A percentile compares a stretch with the other conserved stretches of the same genome.
These are phyloP conservation scores for Akebia trifoliata DNA, from an alignment of 164 flowering plant species.

Conservation along the genomic window DNA sequence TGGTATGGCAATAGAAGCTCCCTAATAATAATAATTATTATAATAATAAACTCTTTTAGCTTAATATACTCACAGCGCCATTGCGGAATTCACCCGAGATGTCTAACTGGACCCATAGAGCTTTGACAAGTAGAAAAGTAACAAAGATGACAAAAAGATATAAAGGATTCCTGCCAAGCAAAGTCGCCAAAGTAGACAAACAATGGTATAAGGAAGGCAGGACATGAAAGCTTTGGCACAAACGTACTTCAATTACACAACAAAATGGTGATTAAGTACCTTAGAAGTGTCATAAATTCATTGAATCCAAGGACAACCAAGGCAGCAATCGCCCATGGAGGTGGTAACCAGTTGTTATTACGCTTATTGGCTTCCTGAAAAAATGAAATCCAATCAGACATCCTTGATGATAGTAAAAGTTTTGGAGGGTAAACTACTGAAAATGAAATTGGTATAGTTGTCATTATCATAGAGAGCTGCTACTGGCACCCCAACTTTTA, in stretches of 20 bases:
- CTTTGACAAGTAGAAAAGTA: constrained; percentile 38
- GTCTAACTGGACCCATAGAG: constrained; percentile 71
- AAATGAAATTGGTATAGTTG: too few species aligned
- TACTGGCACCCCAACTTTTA: too few species aligned
- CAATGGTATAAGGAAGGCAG: neutral
- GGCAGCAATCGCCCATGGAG: constrained; percentile 77
- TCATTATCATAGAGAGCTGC: too few species aligned
- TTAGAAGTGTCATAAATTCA: constrained; percentile 62
- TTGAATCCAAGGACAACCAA: constrained; percentile 68
- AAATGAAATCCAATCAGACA: neutral
- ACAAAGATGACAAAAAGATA: constrained; percentile 48
- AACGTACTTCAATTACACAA: neutral
- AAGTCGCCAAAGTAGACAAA: neutral
- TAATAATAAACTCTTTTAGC: neutral
- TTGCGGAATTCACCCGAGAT: constrained; percentile 44
- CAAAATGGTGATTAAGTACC: constrained; percentile 22
- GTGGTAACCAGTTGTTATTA: constrained; percentile 72
- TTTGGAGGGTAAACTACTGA: too few species aligned
- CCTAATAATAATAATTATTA: neutral
- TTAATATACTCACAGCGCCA: constrained; percentile 69
- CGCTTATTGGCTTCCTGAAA: constrained; percentile 66
- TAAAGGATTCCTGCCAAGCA: constrained; percentile 61
- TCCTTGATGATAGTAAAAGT: too few species aligned
- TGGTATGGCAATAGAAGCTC: neutral
- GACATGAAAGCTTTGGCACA: neutral